phyloP scores from a whole-genome alignment of 805 yeast genomes.

The Wickerhamomyces rabaulensis region DNA sequence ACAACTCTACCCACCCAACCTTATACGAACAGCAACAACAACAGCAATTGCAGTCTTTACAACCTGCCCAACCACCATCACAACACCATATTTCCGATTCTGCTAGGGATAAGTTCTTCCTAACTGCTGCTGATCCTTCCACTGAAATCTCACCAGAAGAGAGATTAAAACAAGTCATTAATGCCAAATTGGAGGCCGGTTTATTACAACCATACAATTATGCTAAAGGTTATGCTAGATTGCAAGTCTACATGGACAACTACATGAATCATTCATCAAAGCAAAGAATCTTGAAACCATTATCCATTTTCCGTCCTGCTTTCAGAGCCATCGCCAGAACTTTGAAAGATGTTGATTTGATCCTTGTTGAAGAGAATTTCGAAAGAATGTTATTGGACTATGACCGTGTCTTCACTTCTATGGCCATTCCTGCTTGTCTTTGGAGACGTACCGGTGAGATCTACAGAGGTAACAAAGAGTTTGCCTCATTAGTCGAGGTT shows the following conservation, averaged over 20 bases:
- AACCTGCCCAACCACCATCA: constrained; percentile 7
- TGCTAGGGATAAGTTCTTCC: constrained; percentile 86
- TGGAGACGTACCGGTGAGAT: constrained; percentile 98
- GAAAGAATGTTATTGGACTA: constrained; percentile 91
- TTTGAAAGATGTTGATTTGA: constrained; percentile 84
- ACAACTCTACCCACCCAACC: constrained; percentile 4
- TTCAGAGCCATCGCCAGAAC: constrained; percentile 90
- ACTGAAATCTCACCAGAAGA: constrained; percentile 93
- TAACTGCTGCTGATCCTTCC: constrained; percentile 96
- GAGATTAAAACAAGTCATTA: constrained; percentile 85
- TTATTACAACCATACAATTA: constrained; percentile 87
- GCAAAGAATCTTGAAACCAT: constrained; percentile 80
- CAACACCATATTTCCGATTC: constrained; percentile 43
- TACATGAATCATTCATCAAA: constrained; percentile 82
- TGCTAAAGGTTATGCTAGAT: constrained; percentile 86
- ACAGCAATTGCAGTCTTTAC: constrained; percentile 1
- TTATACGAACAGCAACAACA: constrained; percentile 10
- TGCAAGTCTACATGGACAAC: constrained; percentile 88
- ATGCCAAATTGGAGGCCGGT: constrained; percentile 93
- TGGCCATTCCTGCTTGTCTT: constrained; percentile 96
- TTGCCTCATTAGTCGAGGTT: constrained; percentile 89
- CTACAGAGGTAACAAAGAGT: constrained; percentile 91
- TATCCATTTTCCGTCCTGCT: constrained; percentile 84
- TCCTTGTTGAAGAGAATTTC: constrained; percentile 87
- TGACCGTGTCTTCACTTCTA: constrained; percentile 91